Evolutionary conservation across 805 yeast genomes (phyloP).

Genomic region (Yamadazyma laniorum): DNA sequence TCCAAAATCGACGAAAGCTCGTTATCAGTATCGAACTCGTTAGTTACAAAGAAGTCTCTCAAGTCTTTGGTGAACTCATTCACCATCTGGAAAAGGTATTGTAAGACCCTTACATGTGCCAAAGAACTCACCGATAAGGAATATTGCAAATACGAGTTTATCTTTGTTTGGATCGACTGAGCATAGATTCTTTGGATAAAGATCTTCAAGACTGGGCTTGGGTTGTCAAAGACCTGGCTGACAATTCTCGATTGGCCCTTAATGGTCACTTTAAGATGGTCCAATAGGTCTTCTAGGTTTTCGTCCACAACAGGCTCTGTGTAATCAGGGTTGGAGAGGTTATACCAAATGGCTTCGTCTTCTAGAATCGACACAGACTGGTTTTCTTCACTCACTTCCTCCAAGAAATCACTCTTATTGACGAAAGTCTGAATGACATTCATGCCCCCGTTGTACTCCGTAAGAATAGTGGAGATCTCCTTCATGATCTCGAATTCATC

Average conservation of each 20-base stretch:
- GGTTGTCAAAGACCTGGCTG: slow-evolving; percentile 67
- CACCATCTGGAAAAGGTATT: slow-evolving; percentile 59
- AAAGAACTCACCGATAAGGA: slow-evolving; percentile 63
- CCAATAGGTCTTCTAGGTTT: slow-evolving; percentile 50
- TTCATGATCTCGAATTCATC: slow-evolving; percentile 70
- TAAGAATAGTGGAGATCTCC: slow-evolving; percentile 69
- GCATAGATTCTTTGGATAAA: slow-evolving; percentile 77
- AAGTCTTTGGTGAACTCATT: slow-evolving; percentile 62
- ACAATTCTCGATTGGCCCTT: slow-evolving; percentile 73
- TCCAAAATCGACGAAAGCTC: slow-evolving; percentile 56
- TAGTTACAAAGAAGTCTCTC: slow-evolving; percentile 54
- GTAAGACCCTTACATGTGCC: slow-evolving; percentile 74
- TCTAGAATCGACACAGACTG: slow-evolving; percentile 21
- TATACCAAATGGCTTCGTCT: slow-evolving; percentile 55
- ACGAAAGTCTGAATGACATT: slow-evolving; percentile 81
- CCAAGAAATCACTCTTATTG: slow-evolving; percentile 69
- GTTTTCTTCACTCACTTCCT: slow-evolving; percentile 39
- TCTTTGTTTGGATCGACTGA: slow-evolving; percentile 59
- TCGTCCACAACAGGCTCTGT: slow-evolving; percentile 50
- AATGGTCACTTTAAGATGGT: slow-evolving; percentile 54
- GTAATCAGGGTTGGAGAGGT: slow-evolving; percentile 57
- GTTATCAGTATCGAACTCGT: slow-evolving; percentile 47
- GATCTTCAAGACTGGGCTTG: slow-evolving; percentile 63
- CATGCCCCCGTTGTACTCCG: slow-evolving; percentile 80
- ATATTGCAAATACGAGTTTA: slow-evolving; percentile 56